A percentile compares a stretch with the other conserved stretches of the same genome.
These are phyloP conservation scores for Metschnikowia shivogae DNA, from an alignment of 805 yeast genomes.

Conservation along the genomic window DNA sequence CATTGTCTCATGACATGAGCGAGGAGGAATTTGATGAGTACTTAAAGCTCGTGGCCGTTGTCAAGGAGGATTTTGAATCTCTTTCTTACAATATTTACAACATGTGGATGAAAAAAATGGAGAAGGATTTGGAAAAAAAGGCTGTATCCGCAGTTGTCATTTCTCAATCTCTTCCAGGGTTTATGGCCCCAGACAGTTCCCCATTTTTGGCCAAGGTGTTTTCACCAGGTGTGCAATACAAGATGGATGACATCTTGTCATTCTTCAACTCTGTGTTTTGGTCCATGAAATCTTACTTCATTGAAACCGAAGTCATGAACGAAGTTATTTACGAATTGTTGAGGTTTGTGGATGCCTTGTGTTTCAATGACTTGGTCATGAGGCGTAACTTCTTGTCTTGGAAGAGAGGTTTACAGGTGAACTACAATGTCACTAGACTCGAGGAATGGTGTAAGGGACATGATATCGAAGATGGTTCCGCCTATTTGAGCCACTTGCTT, in stretches of 20 bases:
- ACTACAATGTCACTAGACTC: conserved; percentile 90
- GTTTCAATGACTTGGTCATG: conserved; percentile 94
- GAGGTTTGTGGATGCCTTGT: conserved; percentile 82
- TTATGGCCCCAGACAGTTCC: conserved; percentile 77
- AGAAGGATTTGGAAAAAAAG: conserved; percentile 83
- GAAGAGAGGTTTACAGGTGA: conserved; percentile 96
- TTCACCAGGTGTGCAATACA: conserved; percentile 64
- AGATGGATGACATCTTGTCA: conserved; percentile 91
- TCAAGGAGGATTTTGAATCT: conserved; percentile 90
- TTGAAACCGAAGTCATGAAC: conserved; percentile 79
- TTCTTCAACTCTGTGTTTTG: conserved; percentile 87
- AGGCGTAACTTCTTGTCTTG: conserved; percentile 91
- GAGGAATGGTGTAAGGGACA: conserved; percentile 99
- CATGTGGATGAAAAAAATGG: conserved; percentile 95
- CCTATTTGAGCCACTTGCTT: conserved; percentile 76
- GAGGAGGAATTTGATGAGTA: conserved; percentile 88
- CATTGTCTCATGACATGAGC: conserved; percentile 77
- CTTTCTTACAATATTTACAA: conserved; percentile 91
- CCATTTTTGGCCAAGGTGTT: conserved; percentile 84
- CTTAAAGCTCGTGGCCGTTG: conserved; percentile 80
- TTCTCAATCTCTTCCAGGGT: conserved; percentile 94
- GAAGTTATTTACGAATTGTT: conserved; percentile 81
- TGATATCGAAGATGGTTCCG: conserved; percentile 81
- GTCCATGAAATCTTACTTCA: conserved; percentile 87
- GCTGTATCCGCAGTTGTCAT: conserved; percentile 93